Base-by-base conservation (phyloP, 2,329 filamentous ascomycete genomes). In the Xylariaceae sp. region DNA sequence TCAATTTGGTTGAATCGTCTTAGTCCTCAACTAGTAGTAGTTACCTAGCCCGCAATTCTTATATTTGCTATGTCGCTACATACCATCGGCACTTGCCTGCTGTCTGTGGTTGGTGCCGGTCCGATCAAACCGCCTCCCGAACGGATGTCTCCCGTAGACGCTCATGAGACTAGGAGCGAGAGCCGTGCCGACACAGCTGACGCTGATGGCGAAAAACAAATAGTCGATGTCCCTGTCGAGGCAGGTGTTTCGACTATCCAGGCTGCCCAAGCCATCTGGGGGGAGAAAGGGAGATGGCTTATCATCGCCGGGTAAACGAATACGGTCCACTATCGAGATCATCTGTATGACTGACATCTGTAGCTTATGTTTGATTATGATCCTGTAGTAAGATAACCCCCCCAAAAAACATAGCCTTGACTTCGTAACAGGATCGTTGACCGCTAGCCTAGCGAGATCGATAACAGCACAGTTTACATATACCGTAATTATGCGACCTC, bases 401-500 rank as follows among this genome's bases (percentile, higher is more conserved):
- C n/a, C 3, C 9, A 19, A 1, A 10, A 21, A 10, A 23, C 43
- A 20, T 3, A 10, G 19, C 20, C 23, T 16, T 12, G 9, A 26
- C 18, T 9, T 20, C 16, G 32, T 53, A 21, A 41, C 16, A 9
- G 7, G 9, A 23, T 12, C n/a, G 20, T 41, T 37, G 20, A 40
- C n/a, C 10, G 2, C 9, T 21, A 12, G 16, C 21, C 2, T 9
- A 58, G 60, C 40, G 64, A 66, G 41, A 53, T 67, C 20, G 63
- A 66, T 37, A 66, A 66, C 32, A 60, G 57, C 18, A 65, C 66
- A 1, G 54, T 67, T 7, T 57, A 66, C 41, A 60, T 65, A 20
- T 70, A 68, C 37, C 54, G 52, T 20, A 71, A 69, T 52, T 75
- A 73, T 49, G 67, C 72, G 18, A 63, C 66, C 0, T 73, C 71